These are phyloP conservation scores for Pleurotus ostreatus DNA, from an alignment of 768 basidiomycete genomes.

Conservation along the genomic window DNA sequence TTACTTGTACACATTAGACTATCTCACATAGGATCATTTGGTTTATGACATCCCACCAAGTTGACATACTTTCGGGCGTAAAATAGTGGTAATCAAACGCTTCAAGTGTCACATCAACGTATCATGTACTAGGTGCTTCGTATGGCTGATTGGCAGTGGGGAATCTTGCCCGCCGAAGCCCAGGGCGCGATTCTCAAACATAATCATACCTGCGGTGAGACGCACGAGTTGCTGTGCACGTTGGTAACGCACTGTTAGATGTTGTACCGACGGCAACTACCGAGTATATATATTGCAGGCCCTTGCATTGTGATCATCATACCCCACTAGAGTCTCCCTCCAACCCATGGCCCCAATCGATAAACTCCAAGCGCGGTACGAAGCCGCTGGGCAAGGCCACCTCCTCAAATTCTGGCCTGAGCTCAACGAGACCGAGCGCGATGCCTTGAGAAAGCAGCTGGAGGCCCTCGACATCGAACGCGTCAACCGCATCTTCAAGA, in stretches of 20 bases:
- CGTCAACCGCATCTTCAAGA: slow-evolving; percentile 84
- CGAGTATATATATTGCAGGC: slow-evolving; percentile 8
- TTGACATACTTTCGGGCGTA: too few species aligned
- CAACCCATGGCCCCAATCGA: slow-evolving; percentile 51
- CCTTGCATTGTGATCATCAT: slow-evolving; percentile 6
- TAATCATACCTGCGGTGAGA: neutral
- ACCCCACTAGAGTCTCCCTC: slow-evolving; percentile 8
- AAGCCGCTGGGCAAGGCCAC: slow-evolving; percentile 82
- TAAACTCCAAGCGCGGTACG: slow-evolving; percentile 58
- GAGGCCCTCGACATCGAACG: slow-evolving; percentile 80
- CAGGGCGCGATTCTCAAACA: slow-evolving; percentile 7
- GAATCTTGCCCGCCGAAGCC: neutral
- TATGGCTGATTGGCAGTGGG: neutral
- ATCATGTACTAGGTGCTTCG: too few species aligned
- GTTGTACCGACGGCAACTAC: slow-evolving; percentile 12
- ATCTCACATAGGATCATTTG: too few species aligned
- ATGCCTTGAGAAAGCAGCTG: slow-evolving; percentile 66
- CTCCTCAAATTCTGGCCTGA: slow-evolving; percentile 84
- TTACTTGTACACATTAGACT: too few species aligned
- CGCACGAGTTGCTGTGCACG: slow-evolving; percentile 6
- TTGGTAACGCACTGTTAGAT: slow-evolving; percentile 8
- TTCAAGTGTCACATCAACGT: too few species aligned
- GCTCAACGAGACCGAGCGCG: slow-evolving; percentile 62
- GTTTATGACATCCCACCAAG: too few species aligned
- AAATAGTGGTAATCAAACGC: too few species aligned